Evolutionary conservation across 2,329 filamentous ascomycete genomes (phyloP).

Genomic region (Lachnellula arida): DNA sequence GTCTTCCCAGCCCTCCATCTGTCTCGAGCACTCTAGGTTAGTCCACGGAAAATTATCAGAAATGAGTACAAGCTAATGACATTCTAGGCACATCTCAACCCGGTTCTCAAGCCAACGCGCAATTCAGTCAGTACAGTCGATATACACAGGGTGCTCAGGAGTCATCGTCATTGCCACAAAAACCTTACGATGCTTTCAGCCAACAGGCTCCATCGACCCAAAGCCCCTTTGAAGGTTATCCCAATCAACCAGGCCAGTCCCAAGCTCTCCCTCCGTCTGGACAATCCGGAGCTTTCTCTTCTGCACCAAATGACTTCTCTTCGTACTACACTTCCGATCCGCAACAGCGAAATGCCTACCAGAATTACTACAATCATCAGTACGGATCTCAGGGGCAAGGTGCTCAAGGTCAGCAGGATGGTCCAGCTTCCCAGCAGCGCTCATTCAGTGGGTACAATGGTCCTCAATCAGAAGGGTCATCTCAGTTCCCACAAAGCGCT

Average conservation of each 20-base stretch:
- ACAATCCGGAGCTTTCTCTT: constrained; percentile 63
- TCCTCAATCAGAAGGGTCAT: constrained; percentile 58
- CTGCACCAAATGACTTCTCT: constrained; percentile 73
- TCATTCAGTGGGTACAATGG: constrained; percentile 71
- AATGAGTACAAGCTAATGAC: not conserved
- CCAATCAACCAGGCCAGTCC: constrained; percentile 54
- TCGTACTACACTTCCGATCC: constrained; percentile 80
- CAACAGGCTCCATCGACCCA: constrained; percentile 61
- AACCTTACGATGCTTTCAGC: constrained; percentile 82
- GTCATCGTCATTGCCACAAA: constrained; percentile 58
- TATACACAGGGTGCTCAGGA: constrained; percentile 63
- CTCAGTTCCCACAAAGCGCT: constrained; percentile 70
- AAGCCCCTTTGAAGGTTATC: constrained; percentile 58
- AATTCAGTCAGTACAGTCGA: constrained; percentile 63
- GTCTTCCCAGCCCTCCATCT: constrained; percentile 33
- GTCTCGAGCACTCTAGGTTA: constrained; percentile 36
- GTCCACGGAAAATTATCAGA: constrained; percentile 7
- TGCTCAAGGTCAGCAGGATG: constrained; percentile 68
- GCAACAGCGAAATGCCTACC: constrained; percentile 68
- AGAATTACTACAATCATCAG: constrained; percentile 63
- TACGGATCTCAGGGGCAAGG: constrained; percentile 43
- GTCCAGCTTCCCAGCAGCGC: constrained; percentile 66
- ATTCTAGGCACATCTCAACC: constrained; percentile 23
- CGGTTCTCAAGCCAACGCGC: constrained; percentile 27
- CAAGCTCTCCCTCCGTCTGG: constrained; percentile 42